Evolutionary conservation across 2,329 filamentous ascomycete species (phyloP), one percentile per base, ranked within the genome.

Genomic region (Hypoxylon sp.): DNA sequence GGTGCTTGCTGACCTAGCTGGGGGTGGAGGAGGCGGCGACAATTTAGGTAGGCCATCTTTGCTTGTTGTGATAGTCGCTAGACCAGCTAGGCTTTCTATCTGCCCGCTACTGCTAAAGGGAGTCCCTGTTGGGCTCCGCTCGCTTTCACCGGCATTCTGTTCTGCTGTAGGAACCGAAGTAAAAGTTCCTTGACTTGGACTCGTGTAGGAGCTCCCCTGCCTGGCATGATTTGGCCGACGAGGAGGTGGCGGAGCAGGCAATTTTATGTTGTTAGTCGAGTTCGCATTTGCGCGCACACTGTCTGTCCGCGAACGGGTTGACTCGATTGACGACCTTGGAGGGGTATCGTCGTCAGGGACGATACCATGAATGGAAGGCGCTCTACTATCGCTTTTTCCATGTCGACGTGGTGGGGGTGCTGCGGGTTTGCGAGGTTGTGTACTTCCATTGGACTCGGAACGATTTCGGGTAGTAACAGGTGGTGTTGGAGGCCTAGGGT

Each of bases 181-280:
- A 20, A 73, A 73, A 37, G 64, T 75, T 2, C 75, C 71, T 46
- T 78, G 78, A 40, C 76, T 81, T n/a, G 80, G 76, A 14, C 66
- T 72, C 11, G 70, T 57, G 37, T 72, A 72, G 22, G 74, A 76
- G 60, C 75, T 78, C 2, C 65, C 70, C 40, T 78, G 74, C 49
- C 77, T 73, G 27, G 71, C 75, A 51, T 82, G 81, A 33, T 80
- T 80, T 6, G 83, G 83, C 31, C 88, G 82, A 49, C 87, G 82
- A 7, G 88, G 86, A 0, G 88, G 87, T 17, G 88, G 87, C 14
- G 88, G 87, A 7, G 84, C 83, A 0, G 86, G 87, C 0, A 81
- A 82, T 33, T 68, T 65, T 11, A 59, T 44, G 42, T 48, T 61
- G 46, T 59, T 76, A 31, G 79, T 66, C 69, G 76, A 11, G 60